These are phyloP conservation scores for Claviceps fusiformis DNA, from an alignment of 2,329 filamentous ascomycete genomes.

Conservation along the genomic window DNA sequence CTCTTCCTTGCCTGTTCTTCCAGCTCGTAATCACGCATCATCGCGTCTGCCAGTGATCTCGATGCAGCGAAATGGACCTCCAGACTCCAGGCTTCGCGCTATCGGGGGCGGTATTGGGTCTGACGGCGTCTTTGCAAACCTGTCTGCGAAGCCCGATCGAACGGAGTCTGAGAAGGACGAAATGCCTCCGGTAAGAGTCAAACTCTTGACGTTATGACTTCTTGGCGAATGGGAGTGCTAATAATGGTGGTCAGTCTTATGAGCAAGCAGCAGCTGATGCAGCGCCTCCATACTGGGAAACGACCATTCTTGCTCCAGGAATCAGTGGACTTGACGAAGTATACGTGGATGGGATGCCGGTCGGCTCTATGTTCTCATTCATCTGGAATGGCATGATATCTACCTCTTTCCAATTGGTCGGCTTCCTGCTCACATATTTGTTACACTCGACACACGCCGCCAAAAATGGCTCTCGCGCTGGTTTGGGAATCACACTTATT, in stretches of 20 bases:
- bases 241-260: constrained; percentile 53
- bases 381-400: constrained; percentile 94
- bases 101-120: constrained; percentile 66
- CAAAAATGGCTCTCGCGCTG: constrained; percentile 91
- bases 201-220: neutral
- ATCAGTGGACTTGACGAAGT: constrained; percentile 86
- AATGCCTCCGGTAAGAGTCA: constrained; percentile 67
- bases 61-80: constrained; percentile 14
- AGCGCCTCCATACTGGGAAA: constrained; percentile 97
- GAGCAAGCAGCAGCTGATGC: constrained; percentile 96
- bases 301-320: constrained; percentile 87
- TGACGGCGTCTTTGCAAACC: constrained; percentile 92
- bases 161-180: constrained; percentile 73
- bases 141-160: constrained; percentile 78
- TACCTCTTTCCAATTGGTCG: constrained; percentile 92
- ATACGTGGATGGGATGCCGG: constrained; percentile 90
- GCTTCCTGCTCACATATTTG: constrained; percentile 94
- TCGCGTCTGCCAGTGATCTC: constrained; percentile 9
- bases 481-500: constrained; percentile 86
- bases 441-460: constrained; percentile 95
- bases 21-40: neutral
- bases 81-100: constrained; percentile 31
- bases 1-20: constrained; percentile 9
- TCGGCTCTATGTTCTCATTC: constrained; percentile 76
- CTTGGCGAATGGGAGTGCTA: constrained; percentile 18